Evolutionary conservation across 2,329 filamentous ascomycete species (phyloP).

Genomic region (Epichloe bromicola): DNA sequence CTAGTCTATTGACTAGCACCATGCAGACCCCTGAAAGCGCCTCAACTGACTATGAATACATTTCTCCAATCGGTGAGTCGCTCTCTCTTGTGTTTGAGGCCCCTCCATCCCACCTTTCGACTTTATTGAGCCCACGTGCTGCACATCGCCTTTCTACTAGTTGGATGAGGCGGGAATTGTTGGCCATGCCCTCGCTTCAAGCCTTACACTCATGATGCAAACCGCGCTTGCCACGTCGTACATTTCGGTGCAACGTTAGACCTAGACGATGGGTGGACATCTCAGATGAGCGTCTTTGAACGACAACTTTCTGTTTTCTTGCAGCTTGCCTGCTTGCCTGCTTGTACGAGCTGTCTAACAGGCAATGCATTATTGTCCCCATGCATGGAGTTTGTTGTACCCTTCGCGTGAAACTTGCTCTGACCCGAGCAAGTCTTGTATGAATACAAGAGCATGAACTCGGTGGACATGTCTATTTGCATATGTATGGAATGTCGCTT

Average conservation of each 20-base stretch:
- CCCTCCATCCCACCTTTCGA: not conserved
- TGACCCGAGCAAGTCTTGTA: not conserved
- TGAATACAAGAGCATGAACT: not conserved
- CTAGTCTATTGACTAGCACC: slow-evolving; percentile 17
- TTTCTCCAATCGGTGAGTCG: slow-evolving; percentile 43
- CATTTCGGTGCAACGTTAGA: not conserved
- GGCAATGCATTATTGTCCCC: not conserved
- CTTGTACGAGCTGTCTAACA: not conserved
- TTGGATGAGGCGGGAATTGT: slow-evolving; percentile 10
- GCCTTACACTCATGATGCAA: not conserved
- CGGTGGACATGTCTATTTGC: not conserved
- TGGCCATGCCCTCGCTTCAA: not conserved
- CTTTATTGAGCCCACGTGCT: slow-evolving; percentile 27
- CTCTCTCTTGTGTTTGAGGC: not conserved
- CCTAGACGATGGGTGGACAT: not conserved
- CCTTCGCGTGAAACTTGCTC: not conserved
- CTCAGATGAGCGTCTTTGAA: not conserved
- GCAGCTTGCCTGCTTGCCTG: too few relatives aligned
- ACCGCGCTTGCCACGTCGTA: not conserved
- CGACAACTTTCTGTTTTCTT: not conserved
- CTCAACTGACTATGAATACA: slow-evolving; percentile 29
- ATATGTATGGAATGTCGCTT: not conserved
- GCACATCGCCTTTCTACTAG: slow-evolving; percentile 25
- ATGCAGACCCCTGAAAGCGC: slow-evolving; percentile 33
- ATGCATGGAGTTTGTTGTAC: not conserved